Conservation (phyloP, 495 filamentous ascomycete genomes). For the Saxophila tyrrhenica region DNA sequence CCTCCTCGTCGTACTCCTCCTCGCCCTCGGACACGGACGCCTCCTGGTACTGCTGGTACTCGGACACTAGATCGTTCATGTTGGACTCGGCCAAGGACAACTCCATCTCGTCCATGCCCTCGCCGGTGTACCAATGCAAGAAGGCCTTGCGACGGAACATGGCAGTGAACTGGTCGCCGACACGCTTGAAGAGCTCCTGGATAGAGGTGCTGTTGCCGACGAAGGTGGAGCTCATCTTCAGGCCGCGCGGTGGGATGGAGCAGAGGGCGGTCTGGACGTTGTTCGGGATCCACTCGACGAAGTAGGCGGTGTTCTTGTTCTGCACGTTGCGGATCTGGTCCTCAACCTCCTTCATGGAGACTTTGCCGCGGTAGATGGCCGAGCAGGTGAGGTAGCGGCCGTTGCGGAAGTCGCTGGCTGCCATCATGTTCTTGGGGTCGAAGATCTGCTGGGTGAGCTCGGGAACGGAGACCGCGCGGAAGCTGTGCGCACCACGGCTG, state of each 20-base stretch:
- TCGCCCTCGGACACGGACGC: slow-evolving; percentile 71
- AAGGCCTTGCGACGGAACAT: slow-evolving; percentile 99
- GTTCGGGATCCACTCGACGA: slow-evolving; percentile 99
- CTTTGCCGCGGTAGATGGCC: slow-evolving; percentile 99
- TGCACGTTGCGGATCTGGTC: slow-evolving; percentile 99
- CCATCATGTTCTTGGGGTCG: slow-evolving; percentile 99
- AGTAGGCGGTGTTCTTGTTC: slow-evolving; percentile 99
- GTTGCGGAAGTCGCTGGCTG: slow-evolving; percentile 98
- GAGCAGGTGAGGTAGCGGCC: slow-evolving; percentile 99
- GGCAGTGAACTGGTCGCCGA: slow-evolving; percentile 98
- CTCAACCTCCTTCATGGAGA: slow-evolving; percentile 99
- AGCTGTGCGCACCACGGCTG: slow-evolving; percentile 84
- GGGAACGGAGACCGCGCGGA: slow-evolving; percentile 94
- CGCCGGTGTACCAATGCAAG: slow-evolving; percentile 99
- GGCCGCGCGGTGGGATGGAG: slow-evolving; percentile 94
- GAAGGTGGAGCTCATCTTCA: slow-evolving; percentile 99
- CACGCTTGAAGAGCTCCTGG: slow-evolving; percentile 99
- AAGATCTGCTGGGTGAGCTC: slow-evolving; percentile 99
- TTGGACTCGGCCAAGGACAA: slow-evolving; percentile 99
- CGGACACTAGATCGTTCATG: slow-evolving; percentile 99
- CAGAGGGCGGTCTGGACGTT: slow-evolving; percentile 99
- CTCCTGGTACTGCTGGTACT: slow-evolving; percentile 99
- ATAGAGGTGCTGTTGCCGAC: slow-evolving; percentile 99
- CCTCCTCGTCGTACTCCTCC: slow-evolving; percentile 54
- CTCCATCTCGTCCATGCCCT: slow-evolving; percentile 99